These are phyloP conservation scores for Raphanus hybrid DNA, from an alignment of 441 rosid species.

Conservation along the genomic window DNA sequence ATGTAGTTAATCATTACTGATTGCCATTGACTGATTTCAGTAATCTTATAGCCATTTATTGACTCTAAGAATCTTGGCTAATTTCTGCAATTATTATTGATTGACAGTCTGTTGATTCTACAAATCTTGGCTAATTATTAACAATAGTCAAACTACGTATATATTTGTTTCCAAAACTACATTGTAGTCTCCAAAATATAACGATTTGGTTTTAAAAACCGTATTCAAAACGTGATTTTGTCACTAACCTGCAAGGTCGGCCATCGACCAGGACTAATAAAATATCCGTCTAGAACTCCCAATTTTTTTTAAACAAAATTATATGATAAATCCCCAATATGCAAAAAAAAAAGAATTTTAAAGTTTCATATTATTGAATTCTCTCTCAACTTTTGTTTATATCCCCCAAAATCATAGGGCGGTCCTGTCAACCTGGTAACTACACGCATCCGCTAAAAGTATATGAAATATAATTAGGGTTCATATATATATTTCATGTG, in stretches of 20 bases:
- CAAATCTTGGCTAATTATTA: neutral
- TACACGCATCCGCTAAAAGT: too few species aligned
- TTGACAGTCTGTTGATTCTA: neutral
- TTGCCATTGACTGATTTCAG: neutral
- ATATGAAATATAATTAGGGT: too few species aligned
- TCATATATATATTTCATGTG: too few species aligned
- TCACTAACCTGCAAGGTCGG: neutral
- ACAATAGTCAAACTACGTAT: neutral
- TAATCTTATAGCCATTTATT: neutral
- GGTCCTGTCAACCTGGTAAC: too few species aligned
- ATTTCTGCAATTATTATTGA: neutral
- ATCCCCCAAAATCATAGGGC: too few species aligned
- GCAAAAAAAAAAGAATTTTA: too few species aligned
- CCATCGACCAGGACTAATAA: neutral
- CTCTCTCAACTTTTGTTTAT: too few species aligned
- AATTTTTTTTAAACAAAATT: too few species aligned
- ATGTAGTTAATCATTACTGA: neutral
- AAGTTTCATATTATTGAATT: too few species aligned
- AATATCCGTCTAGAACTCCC: too few species aligned
- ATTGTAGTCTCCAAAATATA: neutral
- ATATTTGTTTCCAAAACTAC: neutral
- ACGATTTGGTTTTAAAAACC: neutral
- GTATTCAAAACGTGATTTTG: neutral
- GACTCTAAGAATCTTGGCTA: neutral
- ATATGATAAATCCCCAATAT: too few species aligned